Evolutionary conservation across 495 filamentous ascomycete species (phyloP), one percentile per base, ranked within the genome.

Genomic region (Parathielavia hyrcaniae): DNA sequence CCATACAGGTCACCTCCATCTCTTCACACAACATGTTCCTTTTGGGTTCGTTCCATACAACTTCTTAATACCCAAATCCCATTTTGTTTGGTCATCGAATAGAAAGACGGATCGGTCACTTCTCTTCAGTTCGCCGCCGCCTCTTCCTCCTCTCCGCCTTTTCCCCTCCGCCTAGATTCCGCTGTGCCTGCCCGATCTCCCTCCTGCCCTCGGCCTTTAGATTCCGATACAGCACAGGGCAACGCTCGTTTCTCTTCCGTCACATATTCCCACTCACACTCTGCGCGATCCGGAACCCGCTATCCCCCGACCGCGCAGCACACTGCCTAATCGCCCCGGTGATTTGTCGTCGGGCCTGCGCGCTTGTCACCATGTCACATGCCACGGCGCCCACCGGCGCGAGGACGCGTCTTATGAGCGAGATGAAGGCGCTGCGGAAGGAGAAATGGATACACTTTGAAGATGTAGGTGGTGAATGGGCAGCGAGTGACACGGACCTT

Each of bases 391-490:
- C 65, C 13, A 67, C 67, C 19, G 75, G 74, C 58, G 86, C 91
- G 8, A 87, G 90, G 70, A 84, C 87, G 46, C 86, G 93, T 35
- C 80, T 98, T 35, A 90, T 93, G 88, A 85, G 84, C 55, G 93
- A 97, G 78, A 87, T 86, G 79, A 90, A 90, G 71, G 74, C 81
- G 16, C 80, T 97, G 9, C 78, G 82, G 12, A 85, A 90, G 65
- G 92, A 97, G 77, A 86, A 87, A 64, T 98, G 93, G 93, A 89
- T 95, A 32, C 82, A 96, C 65, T 87, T 96, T 62, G 89, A 70
- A 62, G 81, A 71, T 53, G 59, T 70, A 62, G 12, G 63, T 34
- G 22, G 16, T 44, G 7, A 19, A 20, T 36, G 46, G 12, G 19
- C 5, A 43, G 14, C 13, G 14, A 34, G 13, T 22, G 10, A 12